Evolutionary conservation across 306 rosid genomes (phyloP).

Genomic region (Clitoria ternatea): DNA sequence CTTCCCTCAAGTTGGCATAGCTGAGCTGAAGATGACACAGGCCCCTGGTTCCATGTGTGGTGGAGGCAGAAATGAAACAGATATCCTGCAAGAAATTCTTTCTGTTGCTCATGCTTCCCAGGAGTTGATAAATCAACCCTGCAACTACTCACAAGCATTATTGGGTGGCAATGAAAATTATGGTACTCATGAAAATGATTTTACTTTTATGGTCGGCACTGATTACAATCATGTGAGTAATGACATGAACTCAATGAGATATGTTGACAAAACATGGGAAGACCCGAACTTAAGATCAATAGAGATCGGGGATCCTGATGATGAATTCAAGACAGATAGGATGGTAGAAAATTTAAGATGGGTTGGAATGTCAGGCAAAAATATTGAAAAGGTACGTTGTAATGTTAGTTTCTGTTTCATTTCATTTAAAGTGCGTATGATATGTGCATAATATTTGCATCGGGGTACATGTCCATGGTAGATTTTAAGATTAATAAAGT

Average conservation of each 20-base stretch:
- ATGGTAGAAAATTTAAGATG: slow-evolving; percentile 73
- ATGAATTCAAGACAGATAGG: slow-evolving; percentile 51
- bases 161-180: slow-evolving; percentile 41
- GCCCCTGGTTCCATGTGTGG: slow-evolving; percentile 23
- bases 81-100: slow-evolving; percentile 82
- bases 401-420: background rate
- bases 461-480: too few relatives aligned
- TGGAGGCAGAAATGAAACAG: slow-evolving; percentile 43
- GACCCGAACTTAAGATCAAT: slow-evolving; percentile 46
- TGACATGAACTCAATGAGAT: slow-evolving; percentile 40
- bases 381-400: slow-evolving; percentile 53
- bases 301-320: slow-evolving; percentile 53
- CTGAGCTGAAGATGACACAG: slow-evolving; percentile 49
- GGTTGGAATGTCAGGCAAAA: slow-evolving; percentile 79
- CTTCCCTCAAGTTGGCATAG: slow-evolving; percentile 50
- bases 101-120: slow-evolving; percentile 92
- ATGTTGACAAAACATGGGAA: slow-evolving; percentile 52
- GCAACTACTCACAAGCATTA: slow-evolving; percentile 27
- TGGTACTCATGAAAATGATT: slow-evolving; percentile 44
- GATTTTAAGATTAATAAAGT: too few relatives aligned
- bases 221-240: slow-evolving; percentile 29
- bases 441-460: too few relatives aligned
- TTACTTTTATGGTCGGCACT: slow-evolving; percentile 58
- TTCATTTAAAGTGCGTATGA: background rate
- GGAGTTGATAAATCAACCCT: slow-evolving; percentile 54